Conservation (phyloP, 495 filamentous ascomycete genomes). For the Letharia columbiana region DNA sequence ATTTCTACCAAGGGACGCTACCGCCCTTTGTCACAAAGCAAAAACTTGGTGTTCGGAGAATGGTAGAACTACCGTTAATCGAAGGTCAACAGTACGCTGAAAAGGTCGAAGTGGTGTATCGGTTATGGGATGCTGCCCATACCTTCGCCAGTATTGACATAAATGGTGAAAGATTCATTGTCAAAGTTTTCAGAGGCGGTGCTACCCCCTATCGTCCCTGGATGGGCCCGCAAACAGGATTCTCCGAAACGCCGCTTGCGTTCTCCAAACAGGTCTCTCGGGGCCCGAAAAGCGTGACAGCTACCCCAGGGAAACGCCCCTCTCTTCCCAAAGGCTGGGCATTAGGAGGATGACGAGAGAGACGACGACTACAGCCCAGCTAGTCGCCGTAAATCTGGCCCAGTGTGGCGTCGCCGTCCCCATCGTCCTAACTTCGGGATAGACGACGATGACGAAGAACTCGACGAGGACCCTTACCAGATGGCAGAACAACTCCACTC, state of each 20-base stretch:
- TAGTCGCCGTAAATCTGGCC: neutral
- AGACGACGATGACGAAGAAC: neutral
- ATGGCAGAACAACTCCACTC: neutral
- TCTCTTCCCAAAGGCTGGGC: conserved; percentile 4
- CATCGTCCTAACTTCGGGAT: neutral
- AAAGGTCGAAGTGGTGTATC: neutral
- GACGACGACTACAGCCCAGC: neutral
- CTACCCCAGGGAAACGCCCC: neutral
- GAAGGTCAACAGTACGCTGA: neutral
- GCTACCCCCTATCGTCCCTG: neutral
- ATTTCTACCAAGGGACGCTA: neutral
- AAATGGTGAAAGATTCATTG: neutral
- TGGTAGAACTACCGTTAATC: neutral
- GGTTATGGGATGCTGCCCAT: neutral
- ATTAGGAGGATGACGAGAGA: neutral
- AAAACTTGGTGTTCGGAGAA: neutral
- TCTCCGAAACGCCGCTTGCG: neutral
- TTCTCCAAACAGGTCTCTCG: neutral
- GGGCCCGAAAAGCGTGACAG: neutral
- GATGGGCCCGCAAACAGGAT: neutral
- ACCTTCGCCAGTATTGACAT: conserved; percentile 1
- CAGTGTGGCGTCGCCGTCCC: neutral
- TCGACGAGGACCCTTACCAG: neutral
- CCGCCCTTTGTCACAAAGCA: neutral
- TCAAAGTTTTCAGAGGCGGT: neutral